phyloP scores from a whole-genome alignment of 169 alveolate genomes.

The Babesia gibsoni region DNA sequence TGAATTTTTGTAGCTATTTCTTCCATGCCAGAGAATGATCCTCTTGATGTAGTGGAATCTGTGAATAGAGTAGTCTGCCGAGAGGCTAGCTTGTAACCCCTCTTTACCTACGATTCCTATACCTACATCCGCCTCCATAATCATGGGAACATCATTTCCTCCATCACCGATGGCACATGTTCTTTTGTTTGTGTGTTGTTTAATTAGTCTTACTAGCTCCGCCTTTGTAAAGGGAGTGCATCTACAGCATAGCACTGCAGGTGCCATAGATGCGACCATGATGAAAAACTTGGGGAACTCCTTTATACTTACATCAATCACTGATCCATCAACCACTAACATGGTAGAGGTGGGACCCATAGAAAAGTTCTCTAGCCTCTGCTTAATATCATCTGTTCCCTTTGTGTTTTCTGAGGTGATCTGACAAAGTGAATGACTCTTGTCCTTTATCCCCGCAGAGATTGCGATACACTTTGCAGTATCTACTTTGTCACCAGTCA shows the following conservation, averaged over 20 bases:
- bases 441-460: slow-evolving; percentile 91
- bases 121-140: slow-evolving; percentile 92
- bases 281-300: slow-evolving; percentile 77
- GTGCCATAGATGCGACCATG: slow-evolving; percentile 84
- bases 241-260: slow-evolving; percentile 94
- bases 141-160: slow-evolving; percentile 99
- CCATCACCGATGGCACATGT: slow-evolving; percentile 98
- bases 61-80: slow-evolving; percentile 94
- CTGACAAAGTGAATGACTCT: slow-evolving; percentile 64
- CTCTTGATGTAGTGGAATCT: slow-evolving; percentile 89
- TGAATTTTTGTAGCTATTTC: slow-evolving; percentile 91
- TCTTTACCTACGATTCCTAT: slow-evolving; percentile 96
- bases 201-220: slow-evolving; percentile 84
- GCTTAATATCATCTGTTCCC: slow-evolving; percentile 54
- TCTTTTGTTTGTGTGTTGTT: slow-evolving; percentile 72
- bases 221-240: slow-evolving; percentile 99
- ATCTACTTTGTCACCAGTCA: slow-evolving; percentile 99
- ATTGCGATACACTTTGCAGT: slow-evolving; percentile 98
- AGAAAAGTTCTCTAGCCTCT: slow-evolving; percentile 63
- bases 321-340: slow-evolving; percentile 85
- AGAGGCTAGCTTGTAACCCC: slow-evolving; percentile 95
- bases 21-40: slow-evolving; percentile 96
- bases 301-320: slow-evolving; percentile 72
- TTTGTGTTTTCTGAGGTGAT: slow-evolving; percentile 68
- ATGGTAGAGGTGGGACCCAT: slow-evolving; percentile 68